Conservation (phyloP, 352 stramenopile species). For the Saprolegnia parasitica region DNA sequence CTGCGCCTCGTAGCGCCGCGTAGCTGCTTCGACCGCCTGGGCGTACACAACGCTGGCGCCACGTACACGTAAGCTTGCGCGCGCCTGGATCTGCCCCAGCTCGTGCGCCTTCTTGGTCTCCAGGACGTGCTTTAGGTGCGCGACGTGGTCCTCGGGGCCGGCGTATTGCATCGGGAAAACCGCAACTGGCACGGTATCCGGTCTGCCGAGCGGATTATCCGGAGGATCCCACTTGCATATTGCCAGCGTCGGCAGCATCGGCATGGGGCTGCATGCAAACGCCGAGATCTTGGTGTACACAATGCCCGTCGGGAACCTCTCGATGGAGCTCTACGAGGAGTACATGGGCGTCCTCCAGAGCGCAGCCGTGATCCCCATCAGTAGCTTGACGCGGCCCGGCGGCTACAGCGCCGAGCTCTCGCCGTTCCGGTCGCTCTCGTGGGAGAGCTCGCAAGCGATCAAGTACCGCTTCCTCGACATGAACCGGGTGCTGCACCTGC, state of each 20-base stretch:
- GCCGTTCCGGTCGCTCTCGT: slow-evolving; percentile 70
- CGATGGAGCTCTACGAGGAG: slow-evolving; percentile 47
- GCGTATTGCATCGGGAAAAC: neutral
- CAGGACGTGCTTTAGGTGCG: slow-evolving; percentile 13
- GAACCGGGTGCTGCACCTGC: slow-evolving; percentile 43
- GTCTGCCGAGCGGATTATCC: neutral
- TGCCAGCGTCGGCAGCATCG: slow-evolving; percentile 2
- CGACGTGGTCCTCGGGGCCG: neutral
- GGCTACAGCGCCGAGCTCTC: slow-evolving; percentile 77
- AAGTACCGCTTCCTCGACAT: slow-evolving; percentile 73
- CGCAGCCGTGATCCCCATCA: slow-evolving; percentile 53
- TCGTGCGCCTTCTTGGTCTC: slow-evolving; percentile 1
- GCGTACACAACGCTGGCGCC: neutral
- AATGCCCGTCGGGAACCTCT: slow-evolving; percentile 65
- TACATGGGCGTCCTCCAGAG: slow-evolving; percentile 59
- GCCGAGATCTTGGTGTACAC: slow-evolving; percentile 80
- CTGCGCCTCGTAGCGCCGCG: slow-evolving; percentile 1
- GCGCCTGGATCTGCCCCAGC: neutral
- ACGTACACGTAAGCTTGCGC: neutral
- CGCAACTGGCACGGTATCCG: no score
- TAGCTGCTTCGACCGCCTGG: neutral
- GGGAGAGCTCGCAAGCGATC: slow-evolving; percentile 48
- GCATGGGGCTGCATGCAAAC: slow-evolving; percentile 24
- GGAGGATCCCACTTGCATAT: slow-evolving; percentile 1
- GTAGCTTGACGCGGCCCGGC: slow-evolving; percentile 61